Evolutionary conservation across 768 basidiomycete species (phyloP).

Genomic region (Leccinum barrowsii): DNA sequence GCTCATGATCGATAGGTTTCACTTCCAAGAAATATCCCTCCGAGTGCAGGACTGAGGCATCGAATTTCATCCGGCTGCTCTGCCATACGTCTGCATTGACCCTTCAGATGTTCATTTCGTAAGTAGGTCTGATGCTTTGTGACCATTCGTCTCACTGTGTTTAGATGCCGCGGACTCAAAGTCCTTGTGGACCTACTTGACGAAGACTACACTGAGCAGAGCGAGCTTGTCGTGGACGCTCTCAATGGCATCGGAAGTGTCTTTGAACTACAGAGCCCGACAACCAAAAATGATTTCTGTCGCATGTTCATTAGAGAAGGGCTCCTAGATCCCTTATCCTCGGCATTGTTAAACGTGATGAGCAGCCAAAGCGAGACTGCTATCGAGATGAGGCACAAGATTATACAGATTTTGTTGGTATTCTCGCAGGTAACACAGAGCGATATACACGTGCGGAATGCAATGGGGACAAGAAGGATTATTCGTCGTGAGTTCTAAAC

Average conservation of each 20-base stretch:
- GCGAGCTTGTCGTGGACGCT: conserved; percentile 87
- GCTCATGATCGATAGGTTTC: conserved; percentile 53
- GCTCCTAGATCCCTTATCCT: conserved; percentile 86
- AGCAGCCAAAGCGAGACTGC: conserved; percentile 62
- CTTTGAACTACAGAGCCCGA: conserved; percentile 93
- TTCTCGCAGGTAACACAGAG: conserved; percentile 97
- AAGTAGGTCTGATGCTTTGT: conserved; percentile 32
- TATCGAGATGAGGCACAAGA: conserved; percentile 79
- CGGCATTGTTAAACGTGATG: conserved; percentile 87
- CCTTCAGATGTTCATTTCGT: conserved; percentile 99
- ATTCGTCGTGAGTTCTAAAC: conserved; percentile 65
- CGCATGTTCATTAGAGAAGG: conserved; percentile 98
- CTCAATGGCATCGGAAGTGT: conserved; percentile 93
- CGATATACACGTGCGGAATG: conserved; percentile 89
- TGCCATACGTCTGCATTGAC: conserved; percentile 93
- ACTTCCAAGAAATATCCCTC: conserved; percentile 92
- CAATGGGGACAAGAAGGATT: conserved; percentile 86
- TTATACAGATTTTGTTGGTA: conserved; percentile 82
- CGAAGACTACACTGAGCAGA: conserved; percentile 91
- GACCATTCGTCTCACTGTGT: background rate
- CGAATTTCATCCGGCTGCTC: conserved; percentile 87
- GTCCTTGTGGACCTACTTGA: conserved; percentile 95
- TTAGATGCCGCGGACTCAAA: conserved; percentile 89
- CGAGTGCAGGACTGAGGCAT: conserved; percentile 93
- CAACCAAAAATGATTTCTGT: conserved; percentile 97